Evolutionary conservation across 495 filamentous ascomycete species (phyloP).

Genomic region (Chaetomium cochliodes): DNA sequence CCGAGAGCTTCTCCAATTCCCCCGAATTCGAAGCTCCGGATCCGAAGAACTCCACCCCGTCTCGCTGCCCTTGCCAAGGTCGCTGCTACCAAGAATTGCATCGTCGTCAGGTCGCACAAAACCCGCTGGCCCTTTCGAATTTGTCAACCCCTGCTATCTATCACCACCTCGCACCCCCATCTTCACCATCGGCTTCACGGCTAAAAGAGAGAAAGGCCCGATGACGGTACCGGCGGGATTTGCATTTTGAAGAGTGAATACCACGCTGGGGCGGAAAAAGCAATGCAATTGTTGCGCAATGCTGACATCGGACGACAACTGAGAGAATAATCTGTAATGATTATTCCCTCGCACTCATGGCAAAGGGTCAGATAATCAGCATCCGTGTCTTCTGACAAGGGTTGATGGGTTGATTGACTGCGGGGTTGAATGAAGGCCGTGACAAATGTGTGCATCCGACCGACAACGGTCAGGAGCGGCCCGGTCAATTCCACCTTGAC

Average conservation of each 20-base stretch:
- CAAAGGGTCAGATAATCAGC: background rate
- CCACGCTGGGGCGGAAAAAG: slow-evolving; percentile 10
- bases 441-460: slow-evolving; percentile 10
- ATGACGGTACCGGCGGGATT: slow-evolving; percentile 17
- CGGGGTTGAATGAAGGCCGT: background rate
- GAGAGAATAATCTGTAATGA: background rate
- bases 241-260: background rate
- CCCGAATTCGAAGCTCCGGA: slow-evolving; percentile 20
- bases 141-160: slow-evolving; percentile 14
- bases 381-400: too few species aligned
- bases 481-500: slow-evolving; percentile 17
- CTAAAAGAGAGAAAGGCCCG: slow-evolving; percentile 24
- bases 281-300: slow-evolving; percentile 15
- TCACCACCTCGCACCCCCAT: slow-evolving; percentile 3
- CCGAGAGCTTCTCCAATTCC: slow-evolving; percentile 15
- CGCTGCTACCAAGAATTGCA: background rate
- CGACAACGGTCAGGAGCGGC: slow-evolving; percentile 13
- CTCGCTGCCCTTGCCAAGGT: slow-evolving; percentile 6
- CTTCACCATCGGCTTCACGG: slow-evolving; percentile 17
- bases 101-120: slow-evolving; percentile 8
- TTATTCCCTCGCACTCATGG: background rate
- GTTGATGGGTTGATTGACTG: background rate
- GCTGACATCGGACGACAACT: background rate
- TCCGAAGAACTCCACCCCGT: slow-evolving; percentile 3
- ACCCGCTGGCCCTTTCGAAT: background rate